These are phyloP conservation scores for Eucalyptus dawsonii DNA, from an alignment of 345 rosid species.

Conservation along the genomic window DNA sequence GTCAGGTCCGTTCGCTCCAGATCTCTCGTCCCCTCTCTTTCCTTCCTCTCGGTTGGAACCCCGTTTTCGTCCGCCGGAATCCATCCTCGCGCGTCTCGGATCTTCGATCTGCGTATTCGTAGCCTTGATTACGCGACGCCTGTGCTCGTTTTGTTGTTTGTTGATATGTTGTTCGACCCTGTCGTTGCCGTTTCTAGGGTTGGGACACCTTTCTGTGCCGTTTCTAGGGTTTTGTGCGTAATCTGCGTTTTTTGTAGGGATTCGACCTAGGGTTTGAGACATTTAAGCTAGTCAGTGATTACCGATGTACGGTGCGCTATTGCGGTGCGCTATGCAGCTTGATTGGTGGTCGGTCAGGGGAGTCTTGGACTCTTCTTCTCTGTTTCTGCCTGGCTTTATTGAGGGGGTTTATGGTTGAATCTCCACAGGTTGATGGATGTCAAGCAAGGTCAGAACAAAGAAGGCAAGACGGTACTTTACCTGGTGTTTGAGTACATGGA, in stretches of 20 bases:
- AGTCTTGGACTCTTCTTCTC: background rate
- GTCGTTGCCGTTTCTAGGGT: background rate
- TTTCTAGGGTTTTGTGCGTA: background rate
- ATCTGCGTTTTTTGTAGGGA: background rate
- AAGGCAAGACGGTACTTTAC: slow-evolving; percentile 85
- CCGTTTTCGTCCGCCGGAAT: background rate
- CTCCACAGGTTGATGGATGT: slow-evolving; percentile 63
- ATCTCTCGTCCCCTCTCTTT: background rate
- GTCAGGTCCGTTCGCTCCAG: slow-evolving; percentile 28
- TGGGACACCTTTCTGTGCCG: background rate
- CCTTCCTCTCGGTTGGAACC: background rate
- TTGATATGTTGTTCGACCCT: background rate
- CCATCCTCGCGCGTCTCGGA: background rate
- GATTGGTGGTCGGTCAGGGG: background rate
- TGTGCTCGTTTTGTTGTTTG: background rate
- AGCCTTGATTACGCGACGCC: background rate
- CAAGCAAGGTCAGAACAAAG: slow-evolving; percentile 83
- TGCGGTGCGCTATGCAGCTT: background rate
- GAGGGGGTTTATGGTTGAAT: background rate
- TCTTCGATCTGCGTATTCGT: background rate
- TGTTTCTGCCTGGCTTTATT: background rate
- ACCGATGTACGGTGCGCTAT: background rate
- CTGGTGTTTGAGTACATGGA: slow-evolving; percentile 91
- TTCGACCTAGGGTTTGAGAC: background rate
- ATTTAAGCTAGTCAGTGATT: background rate